Base-by-base conservation (phyloP, 2,329 filamentous ascomycete species). In the Neonectria magnoliae region DNA sequence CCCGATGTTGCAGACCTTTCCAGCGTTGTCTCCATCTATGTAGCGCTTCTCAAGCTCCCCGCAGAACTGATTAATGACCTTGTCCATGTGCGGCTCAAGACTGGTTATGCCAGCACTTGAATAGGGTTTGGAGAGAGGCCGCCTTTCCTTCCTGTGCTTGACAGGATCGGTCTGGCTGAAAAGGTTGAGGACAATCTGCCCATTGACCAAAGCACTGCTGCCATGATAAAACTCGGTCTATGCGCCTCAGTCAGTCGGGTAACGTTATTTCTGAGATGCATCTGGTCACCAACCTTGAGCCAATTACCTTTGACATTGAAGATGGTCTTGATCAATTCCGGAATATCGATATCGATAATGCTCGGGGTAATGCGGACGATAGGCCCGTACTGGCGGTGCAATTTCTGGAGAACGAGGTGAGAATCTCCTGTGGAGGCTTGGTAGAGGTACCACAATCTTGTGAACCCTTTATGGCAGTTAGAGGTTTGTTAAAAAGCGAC, bases 291-390 rank as follows among this genome's bases (percentile, higher is more conserved):
- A 66, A 73, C 72, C 74, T 76, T 80, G n/a, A 65, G 65, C 75
- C 68, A 80, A 54, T 77, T 71, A 1, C 68, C 71, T 14, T 78
- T 75, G 27, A 71, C 76, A 42, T 67, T 76, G 44, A 81, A 82
- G 9, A 82, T 67, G 1, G 73, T 75, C 54, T 77, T 78, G 63
- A 78, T 74, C 57, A 82, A 60, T 27, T 78, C 76, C 0, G 80
- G 80, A 0, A 76, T 70, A 56, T 81, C 77, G 5, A 82, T 66
- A 42, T 78, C 77, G 2, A 82, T 64, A 2, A 78, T 64, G 42
- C 79, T 80, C 4, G 81, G 81, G 0, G 75, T 79, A n/a, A 82
- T 76, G 8, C 79, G 79, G 3, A 83, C 79, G 10, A 81, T 75
- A 0, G 80, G 79, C 0, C 81, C 81, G 63, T 82, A 77, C 62